Conservation (phyloP, 257 asterid genomes). For the Solanum pinnatisectum region DNA sequence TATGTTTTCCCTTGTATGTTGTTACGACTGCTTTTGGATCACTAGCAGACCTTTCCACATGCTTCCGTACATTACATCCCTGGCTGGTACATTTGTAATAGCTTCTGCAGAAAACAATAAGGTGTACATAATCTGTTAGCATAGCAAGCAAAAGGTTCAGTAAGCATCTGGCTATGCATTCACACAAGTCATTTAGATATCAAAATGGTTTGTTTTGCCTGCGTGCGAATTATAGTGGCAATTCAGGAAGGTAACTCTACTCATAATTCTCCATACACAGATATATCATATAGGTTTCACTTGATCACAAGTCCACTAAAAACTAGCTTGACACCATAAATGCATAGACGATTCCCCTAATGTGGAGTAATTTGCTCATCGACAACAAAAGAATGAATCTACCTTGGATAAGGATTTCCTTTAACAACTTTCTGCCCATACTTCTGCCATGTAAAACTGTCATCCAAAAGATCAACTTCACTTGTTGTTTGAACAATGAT, state of each 20-base stretch:
- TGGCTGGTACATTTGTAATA: slow-evolving; percentile 77
- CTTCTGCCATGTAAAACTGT: slow-evolving; percentile 87
- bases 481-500: slow-evolving; percentile 85
- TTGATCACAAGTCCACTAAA: background rate
- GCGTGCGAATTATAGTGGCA: too few relatives aligned
- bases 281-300: too few relatives aligned
- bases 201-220: background rate
- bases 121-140: background rate
- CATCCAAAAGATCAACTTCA: slow-evolving; percentile 89
- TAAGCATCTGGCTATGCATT: background rate
- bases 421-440: slow-evolving; percentile 94
- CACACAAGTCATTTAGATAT: too few relatives aligned
- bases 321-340: background rate
- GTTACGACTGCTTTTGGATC: slow-evolving; percentile 83
- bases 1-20: slow-evolving; percentile 80
- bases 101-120: slow-evolving; percentile 51
- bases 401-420: slow-evolving; percentile 96
- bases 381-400: background rate
- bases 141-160: background rate
- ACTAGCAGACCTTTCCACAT: slow-evolving; percentile 78
- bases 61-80: slow-evolving; percentile 80
- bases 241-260: too few relatives aligned
- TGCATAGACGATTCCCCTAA: background rate
- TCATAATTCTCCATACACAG: too few relatives aligned
- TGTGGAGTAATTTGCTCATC: background rate